phyloP scores from a whole-genome alignment of 495 filamentous ascomycete genomes.

The Niebla homalea region DNA sequence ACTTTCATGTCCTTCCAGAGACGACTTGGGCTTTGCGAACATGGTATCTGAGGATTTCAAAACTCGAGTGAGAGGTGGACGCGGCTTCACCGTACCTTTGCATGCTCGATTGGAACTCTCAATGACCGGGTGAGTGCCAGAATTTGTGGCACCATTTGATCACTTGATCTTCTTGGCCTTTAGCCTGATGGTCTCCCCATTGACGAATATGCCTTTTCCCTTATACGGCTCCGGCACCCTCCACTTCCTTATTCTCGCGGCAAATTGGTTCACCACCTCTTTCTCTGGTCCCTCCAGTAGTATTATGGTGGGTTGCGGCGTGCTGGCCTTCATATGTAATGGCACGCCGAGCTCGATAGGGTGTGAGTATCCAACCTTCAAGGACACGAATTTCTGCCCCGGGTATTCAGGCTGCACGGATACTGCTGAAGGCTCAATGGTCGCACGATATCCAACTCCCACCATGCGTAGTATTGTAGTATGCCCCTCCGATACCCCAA shows the following conservation, averaged over 20 bases:
- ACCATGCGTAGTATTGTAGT: conserved; percentile 82
- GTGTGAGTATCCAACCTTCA: conserved; percentile 95
- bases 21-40: too few species aligned
- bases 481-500: conserved; percentile 92
- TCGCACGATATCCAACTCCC: conserved; percentile 92
- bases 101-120: too few species aligned
- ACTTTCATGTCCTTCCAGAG: too few species aligned
- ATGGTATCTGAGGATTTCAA: too few species aligned
- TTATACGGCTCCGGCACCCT: conserved; percentile 93
- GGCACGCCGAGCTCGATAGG: conserved; percentile 81
- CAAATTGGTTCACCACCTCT: conserved; percentile 76
- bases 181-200: conserved; percentile 91
- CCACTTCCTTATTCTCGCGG: conserved; percentile 78
- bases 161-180: conserved; percentile 99
- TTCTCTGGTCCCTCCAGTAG: conserved; percentile 78
- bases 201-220: conserved; percentile 97
- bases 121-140: too few species aligned
- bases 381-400: conserved; percentile 72
- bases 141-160: neutral
- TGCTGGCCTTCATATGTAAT: conserved; percentile 69
- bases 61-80: too few species aligned
- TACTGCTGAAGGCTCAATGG: conserved; percentile 62
- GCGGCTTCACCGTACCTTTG: too few species aligned
- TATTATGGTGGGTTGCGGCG: conserved; percentile 87
- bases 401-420: conserved; percentile 52